Percentiles rank a stretch among this genome's conserved stretches.
Conservation (phyloP, 139 green algal genomes). For the Eudorina sp. region DNA sequence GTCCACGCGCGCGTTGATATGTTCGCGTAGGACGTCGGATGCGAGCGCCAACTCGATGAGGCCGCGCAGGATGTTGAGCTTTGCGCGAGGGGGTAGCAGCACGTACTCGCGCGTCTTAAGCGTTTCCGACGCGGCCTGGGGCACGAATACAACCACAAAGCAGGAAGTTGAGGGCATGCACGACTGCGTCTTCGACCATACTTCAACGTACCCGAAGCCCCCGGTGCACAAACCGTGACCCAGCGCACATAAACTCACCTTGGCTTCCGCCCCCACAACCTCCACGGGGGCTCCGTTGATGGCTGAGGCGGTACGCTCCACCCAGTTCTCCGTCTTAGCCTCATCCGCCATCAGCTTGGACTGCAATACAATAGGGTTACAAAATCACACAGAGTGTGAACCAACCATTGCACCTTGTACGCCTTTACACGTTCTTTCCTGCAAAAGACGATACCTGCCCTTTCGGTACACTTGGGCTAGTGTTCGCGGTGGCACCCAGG, state of each 20-base stretch:
- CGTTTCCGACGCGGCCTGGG: slow-evolving; percentile 51
- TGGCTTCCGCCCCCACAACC: slow-evolving; percentile 15
- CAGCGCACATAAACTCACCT: too few species aligned
- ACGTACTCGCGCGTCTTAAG: slow-evolving; percentile 74
- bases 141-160: background rate
- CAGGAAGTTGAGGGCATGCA: too few species aligned
- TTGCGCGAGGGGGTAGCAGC: slow-evolving; percentile 63
- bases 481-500: too few species aligned
- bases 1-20: slow-evolving; percentile 72
- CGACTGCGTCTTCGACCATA: too few species aligned
- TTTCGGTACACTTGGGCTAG: too few species aligned
- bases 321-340: slow-evolving; percentile 60
- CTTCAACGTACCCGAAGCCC: too few species aligned
- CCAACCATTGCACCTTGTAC: too few species aligned
- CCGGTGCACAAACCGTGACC: too few species aligned
- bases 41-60: slow-evolving; percentile 76
- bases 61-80: slow-evolving; percentile 74
- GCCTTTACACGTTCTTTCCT: too few species aligned
- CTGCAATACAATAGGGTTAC: too few species aligned
- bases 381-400: too few species aligned
- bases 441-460: too few species aligned
- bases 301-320: slow-evolving; percentile 53
- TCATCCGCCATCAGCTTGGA: slow-evolving; percentile 53
- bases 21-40: slow-evolving; percentile 69
- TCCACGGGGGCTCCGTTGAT: slow-evolving; percentile 32